Evolutionary conservation across 2,329 filamentous ascomycete species (phyloP), one percentile per base, ranked within the genome.

Genomic region (Scytalidium lignicola): DNA sequence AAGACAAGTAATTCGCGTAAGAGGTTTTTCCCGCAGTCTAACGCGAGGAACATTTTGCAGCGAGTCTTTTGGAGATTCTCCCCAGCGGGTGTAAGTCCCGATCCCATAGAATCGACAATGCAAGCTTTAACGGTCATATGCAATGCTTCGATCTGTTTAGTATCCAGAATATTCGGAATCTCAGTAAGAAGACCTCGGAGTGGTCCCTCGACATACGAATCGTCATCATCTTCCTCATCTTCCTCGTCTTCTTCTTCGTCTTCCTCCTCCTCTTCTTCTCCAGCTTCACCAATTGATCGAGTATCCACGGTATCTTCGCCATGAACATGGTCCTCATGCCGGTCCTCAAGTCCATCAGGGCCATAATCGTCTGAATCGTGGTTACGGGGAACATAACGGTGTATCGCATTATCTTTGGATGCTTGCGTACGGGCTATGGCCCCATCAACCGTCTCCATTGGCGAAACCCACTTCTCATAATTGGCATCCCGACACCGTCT

Each of bases 121-220:
- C 91, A 95, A 13, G 89, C 91, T 73, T 96, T 96, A 60, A 97
- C 86, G 51, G 96, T 95, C 91, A 96, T 96, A 48, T 95, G 92
- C 47, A 97, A 72, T 5, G 93, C 91, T 67, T 97, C 92, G 47
- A 96, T 96, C 68, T 97, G 92, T 49, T 90, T 91, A 0, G 92
- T 92, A 41, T 95, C 91, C 23, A 97, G 75, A 32, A 96, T 95
- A 57, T 97, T 87, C 23, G 92, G 92, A 12, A 97, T 90, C 65
- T 97, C 92, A 0, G 92, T 96, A 48, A 97, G 72, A 13, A 97
- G 72, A 12, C 92, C 92, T 17, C 89, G 86, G 62, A 88, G 78
- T 19, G 88, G 86, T 3, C 88, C 88, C 56, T 90, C 85, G 15
- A 80, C 83, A 57, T 87, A 87, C n/a, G 86, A 88, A 55, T 90